Base-by-base conservation (phyloP, 2,329 filamentous ascomycete genomes). In the Stagonosporopsis rhizophila region DNA sequence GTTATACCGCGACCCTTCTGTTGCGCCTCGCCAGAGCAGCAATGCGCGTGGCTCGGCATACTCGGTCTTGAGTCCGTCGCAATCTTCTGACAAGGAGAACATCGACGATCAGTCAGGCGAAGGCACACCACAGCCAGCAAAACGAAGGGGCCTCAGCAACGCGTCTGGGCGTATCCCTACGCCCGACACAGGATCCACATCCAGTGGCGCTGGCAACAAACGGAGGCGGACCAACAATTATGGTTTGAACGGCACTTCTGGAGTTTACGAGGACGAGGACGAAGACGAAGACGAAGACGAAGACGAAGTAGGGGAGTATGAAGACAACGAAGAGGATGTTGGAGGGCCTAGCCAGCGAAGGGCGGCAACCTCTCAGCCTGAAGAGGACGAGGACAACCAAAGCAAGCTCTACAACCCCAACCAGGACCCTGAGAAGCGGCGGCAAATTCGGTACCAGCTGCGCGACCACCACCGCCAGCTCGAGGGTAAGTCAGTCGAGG, bases 371-470 rank as follows among this genome's bases (percentile, higher is more conserved):
- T 40, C 37, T 6, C 44, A 35, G 20, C 27, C 47, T 2, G 52
- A 61, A 3, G 59, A 72, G 1, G 53, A 70, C 0, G 69, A 70
- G 9, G 66, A 65, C 19, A 66, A 66, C n/a, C 65, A 75, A 8
- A 70, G 73, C 25, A 69, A 53, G 52, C 85, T 78, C 61, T 96
- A 93, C 75, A 90, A 97, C 69, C 93, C 92, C 0, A 88, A 96
- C 58, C 94, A 97, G 72, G 83, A 91, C 53, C 81, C 89, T 12
- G 85, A 89, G 39, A 85, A 92, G 75, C 86, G 92, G 37, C 84
- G 93, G 22, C 78, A 81, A 49, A 79, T 96, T 30, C 89, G 92
- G 57, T 86, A 86, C 54, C 83, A 82, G 9, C 82, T 92, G 56
- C 85, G 93, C 60, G 85, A 88, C 39, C 80, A 96, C n/a, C 80